Percentiles rank a stretch among this genome's conserved stretches.
Evolutionary conservation across 2,329 filamentous ascomycete genomes (phyloP).

Genomic region (Fusarium sterilihyphosum): DNA sequence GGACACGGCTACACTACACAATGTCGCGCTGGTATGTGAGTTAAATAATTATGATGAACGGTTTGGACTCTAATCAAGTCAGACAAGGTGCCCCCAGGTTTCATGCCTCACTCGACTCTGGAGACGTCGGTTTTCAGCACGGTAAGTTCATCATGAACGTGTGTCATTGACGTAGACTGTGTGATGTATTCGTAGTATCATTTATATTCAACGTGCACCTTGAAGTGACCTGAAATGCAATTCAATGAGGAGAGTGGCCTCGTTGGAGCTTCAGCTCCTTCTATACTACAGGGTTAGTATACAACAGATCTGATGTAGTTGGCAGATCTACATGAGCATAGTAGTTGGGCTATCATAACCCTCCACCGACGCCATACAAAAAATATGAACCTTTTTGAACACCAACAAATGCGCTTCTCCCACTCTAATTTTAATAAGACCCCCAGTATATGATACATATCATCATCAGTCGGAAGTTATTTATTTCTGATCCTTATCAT

Average conservation of each 20-base stretch:
- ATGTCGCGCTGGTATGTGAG: conserved; percentile 44
- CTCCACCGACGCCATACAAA: conserved; percentile 46
- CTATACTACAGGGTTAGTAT: conserved; percentile 48
- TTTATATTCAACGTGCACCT: neutral
- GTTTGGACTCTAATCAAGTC: conserved; percentile 47
- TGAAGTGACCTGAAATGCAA: conserved; percentile 26
- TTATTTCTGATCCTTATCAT: conserved; percentile 49
- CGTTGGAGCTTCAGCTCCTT: conserved; percentile 43
- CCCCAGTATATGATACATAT: conserved; percentile 37
- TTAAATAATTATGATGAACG: conserved; percentile 43
- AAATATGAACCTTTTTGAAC: conserved; percentile 51
- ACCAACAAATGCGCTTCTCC: conserved; percentile 50
- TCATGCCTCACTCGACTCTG: conserved; percentile 5
- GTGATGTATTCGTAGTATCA: conserved; percentile 15
- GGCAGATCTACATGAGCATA: conserved; percentile 40
- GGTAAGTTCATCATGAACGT: conserved; percentile 32
- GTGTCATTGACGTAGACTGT: conserved; percentile 1
- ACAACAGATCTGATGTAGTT: conserved; percentile 42
- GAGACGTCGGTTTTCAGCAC: conserved; percentile 10
- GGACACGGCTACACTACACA: conserved; percentile 24
- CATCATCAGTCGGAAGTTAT: conserved; percentile 47
- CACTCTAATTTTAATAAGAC: conserved; percentile 39
- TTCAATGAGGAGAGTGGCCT: conserved; percentile 51
- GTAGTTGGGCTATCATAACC: conserved; percentile 36
- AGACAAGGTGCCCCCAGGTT: conserved; percentile 34